Percentiles rank a stretch among this genome's conserved stretches.
These are phyloP conservation scores for Suillus luteus DNA, from an alignment of 768 basidiomycete genomes.

Conservation along the genomic window DNA sequence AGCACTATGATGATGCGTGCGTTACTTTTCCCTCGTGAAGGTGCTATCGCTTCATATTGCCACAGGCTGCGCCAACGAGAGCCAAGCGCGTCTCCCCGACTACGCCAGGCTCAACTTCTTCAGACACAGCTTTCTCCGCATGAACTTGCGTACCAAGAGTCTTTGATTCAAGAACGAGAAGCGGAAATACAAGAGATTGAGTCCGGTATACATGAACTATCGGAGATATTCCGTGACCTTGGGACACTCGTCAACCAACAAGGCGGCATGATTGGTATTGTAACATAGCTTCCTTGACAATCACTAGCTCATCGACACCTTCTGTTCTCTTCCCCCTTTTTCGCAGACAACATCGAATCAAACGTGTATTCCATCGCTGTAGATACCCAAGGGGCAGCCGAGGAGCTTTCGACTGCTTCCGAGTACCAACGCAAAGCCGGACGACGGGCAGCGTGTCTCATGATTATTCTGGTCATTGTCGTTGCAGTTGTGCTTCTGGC, in stretches of 20 bases:
- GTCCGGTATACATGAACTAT: slow-evolving; percentile 91
- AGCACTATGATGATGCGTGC: slow-evolving; percentile 22
- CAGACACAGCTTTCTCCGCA: slow-evolving; percentile 83
- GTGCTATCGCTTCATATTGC: slow-evolving; percentile 1
- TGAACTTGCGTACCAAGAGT: slow-evolving; percentile 95
- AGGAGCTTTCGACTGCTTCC: slow-evolving; percentile 85
- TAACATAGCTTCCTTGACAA: slow-evolving; percentile 11
- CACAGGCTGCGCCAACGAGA: slow-evolving; percentile 25
- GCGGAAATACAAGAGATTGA: slow-evolving; percentile 96
- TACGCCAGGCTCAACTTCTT: slow-evolving; percentile 70
- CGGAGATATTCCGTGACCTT: slow-evolving; percentile 95
- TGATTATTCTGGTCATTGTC: slow-evolving; percentile 86
- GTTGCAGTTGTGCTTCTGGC: slow-evolving; percentile 88
- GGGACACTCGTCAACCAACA: slow-evolving; percentile 95
- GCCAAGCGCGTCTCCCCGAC: slow-evolving; percentile 50
- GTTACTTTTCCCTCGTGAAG: neutral
- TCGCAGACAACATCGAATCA: slow-evolving; percentile 88
- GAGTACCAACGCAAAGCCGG: slow-evolving; percentile 96
- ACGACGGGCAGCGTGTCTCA: slow-evolving; percentile 83
- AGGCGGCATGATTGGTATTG: slow-evolving; percentile 88
- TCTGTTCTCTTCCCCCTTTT: neutral
- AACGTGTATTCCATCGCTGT: slow-evolving; percentile 87
- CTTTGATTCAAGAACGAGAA: slow-evolving; percentile 80
- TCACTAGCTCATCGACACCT: neutral
- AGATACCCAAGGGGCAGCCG: slow-evolving; percentile 80